These are phyloP conservation scores for Cordyceps farinosa DNA, from an alignment of 2,329 filamentous ascomycete species.

Conservation along the genomic window DNA sequence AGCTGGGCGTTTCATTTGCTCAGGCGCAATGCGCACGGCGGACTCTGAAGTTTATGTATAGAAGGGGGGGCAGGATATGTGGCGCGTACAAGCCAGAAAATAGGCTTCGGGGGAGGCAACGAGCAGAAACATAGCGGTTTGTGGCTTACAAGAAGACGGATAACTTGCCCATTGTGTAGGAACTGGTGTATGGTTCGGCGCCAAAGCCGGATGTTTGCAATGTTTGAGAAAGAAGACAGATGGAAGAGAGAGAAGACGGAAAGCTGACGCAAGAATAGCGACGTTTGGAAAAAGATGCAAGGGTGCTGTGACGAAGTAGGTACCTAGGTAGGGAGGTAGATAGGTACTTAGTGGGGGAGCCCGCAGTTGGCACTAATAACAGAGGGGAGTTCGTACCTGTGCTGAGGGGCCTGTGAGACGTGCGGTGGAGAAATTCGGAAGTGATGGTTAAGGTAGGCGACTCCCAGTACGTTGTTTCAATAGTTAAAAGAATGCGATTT, in stretches of 20 bases:
- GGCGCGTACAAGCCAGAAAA: not conserved
- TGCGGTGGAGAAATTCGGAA: too few relatives aligned
- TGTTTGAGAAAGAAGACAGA: not conserved
- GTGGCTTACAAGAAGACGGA: constrained; percentile 14
- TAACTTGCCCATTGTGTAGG: constrained; percentile 6
- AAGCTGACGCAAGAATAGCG: not conserved
- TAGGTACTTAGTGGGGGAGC: constrained; percentile 2
- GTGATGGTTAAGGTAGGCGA: not conserved
- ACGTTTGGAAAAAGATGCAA: not conserved
- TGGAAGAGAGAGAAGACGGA: not conserved
- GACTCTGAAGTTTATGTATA: not conserved
- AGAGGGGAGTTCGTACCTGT: not conserved
- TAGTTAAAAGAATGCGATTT: not conserved
- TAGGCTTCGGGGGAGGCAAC: not conserved
- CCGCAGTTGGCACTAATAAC: not conserved
- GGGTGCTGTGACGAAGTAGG: not conserved
- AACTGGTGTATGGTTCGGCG: not conserved
- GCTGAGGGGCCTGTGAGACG: too few relatives aligned
- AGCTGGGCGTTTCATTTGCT: not conserved
- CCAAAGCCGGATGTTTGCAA: not conserved
- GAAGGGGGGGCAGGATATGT: not conserved
- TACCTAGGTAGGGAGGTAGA: not conserved
- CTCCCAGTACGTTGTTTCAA: not conserved
- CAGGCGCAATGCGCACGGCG: not conserved
- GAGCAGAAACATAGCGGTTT: not conserved